A percentile compares a stretch with the other conserved stretches of the same genome.
Conservation (phyloP, 305 asterid species). For the Solanum hybrid region DNA sequence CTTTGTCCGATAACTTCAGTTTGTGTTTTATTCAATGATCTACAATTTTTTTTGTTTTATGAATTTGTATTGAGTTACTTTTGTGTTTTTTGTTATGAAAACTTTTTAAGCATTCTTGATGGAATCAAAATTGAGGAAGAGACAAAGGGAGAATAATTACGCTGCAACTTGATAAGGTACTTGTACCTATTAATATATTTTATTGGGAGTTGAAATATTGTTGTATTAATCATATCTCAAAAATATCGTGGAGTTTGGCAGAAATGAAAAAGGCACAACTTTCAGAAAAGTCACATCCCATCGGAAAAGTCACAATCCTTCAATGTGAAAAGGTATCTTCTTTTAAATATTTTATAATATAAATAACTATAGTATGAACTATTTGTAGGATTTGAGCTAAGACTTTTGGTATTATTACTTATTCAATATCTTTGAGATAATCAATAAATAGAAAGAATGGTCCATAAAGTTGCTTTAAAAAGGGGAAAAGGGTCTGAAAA, state of each 20-base stretch:
- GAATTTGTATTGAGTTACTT: too few species aligned
- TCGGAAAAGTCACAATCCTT: neutral
- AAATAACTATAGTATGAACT: neutral
- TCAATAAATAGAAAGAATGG: neutral
- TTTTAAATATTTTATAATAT: too few species aligned
- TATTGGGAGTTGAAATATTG: too few species aligned
- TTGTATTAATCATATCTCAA: neutral
- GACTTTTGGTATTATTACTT: neutral
- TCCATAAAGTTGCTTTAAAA: too few species aligned
- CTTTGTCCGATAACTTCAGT: neutral
- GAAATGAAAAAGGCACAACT: neutral
- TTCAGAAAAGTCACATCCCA: neutral
- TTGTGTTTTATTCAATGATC: neutral
- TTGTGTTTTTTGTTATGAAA: too few species aligned
- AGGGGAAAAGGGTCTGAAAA: too few species aligned
- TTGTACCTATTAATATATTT: too few species aligned
- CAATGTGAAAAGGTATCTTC: neutral
- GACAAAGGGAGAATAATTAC: too few species aligned
- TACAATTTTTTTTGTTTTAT: too few species aligned
- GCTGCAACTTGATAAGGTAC: too few species aligned
- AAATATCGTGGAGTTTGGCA: neutral
- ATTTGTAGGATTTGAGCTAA: neutral
- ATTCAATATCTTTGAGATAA: neutral
- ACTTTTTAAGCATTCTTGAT: too few species aligned
- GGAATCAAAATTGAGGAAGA: too few species aligned